phyloP scores from a whole-genome alignment of 179 eudicot species.

The Sideroxylon spinosum region DNA sequence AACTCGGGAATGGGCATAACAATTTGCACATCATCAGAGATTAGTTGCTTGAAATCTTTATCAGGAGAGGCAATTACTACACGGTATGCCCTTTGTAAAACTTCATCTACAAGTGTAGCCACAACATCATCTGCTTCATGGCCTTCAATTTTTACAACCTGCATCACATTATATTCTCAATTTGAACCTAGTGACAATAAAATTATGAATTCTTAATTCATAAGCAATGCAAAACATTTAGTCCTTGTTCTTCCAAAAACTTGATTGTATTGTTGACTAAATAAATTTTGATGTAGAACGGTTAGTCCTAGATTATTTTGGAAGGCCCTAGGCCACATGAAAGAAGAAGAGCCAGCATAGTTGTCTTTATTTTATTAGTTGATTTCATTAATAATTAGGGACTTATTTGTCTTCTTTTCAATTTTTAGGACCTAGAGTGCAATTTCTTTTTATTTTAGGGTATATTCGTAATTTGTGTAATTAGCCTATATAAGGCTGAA shows the following conservation, averaged over 20 bases:
- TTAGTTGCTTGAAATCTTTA: slow-evolving; percentile 96
- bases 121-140: slow-evolving; percentile 95
- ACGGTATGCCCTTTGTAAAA: slow-evolving; percentile 43
- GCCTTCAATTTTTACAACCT: slow-evolving; percentile 71
- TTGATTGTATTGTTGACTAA: background rate
- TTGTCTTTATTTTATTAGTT: no score
- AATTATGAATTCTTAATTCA: background rate
- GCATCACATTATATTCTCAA: slow-evolving; percentile 22
- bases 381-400: no score
- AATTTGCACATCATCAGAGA: slow-evolving; percentile 88
- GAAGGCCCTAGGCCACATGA: no score
- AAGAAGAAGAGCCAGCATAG: no score
- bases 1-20: slow-evolving; percentile 76
- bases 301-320: no score
- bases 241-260: background rate
- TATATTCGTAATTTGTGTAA: no score
- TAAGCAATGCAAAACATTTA: background rate
- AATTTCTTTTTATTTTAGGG: no score
- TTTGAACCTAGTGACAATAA: slow-evolving; percentile 3
- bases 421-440: no score
- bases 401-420: no score
- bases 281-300: no score
- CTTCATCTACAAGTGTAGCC: slow-evolving; percentile 75
- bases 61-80: slow-evolving; percentile 94
- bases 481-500: no score